Conservation (phyloP, 1,284 basidiomycete genomes). For the Heterobasidion irregulare region DNA sequence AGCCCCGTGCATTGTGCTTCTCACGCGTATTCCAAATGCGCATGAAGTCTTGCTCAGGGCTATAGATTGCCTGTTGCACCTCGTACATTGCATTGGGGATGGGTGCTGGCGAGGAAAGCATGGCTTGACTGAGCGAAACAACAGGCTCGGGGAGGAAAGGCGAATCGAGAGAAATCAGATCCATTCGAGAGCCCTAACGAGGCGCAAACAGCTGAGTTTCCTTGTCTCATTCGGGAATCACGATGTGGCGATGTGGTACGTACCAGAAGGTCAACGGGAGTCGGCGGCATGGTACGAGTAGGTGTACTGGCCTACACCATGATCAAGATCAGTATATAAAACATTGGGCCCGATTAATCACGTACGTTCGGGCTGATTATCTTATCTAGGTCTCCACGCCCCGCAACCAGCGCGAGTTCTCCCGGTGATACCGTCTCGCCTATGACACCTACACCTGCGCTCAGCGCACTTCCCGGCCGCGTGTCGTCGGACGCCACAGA, state of each 20-base stretch:
- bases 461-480: conserved; percentile 14
- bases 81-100: background rate
- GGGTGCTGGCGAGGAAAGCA: background rate
- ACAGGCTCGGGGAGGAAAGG: conserved; percentile 46
- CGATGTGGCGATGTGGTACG: background rate
- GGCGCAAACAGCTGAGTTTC: background rate
- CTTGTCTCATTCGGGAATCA: too few species aligned
- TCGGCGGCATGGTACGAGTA: conserved; percentile 8
- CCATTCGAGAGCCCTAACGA: conserved; percentile 32
- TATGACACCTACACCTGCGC: conserved; percentile 14
- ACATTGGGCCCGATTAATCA: background rate
- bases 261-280: conserved; percentile 14
- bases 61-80: conserved; percentile 7
- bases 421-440: conserved; percentile 43
- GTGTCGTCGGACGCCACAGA: conserved; percentile 18
- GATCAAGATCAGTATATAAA: background rate
- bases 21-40: conserved; percentile 44
- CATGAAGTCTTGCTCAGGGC: conserved; percentile 34
- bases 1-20: conserved; percentile 44
- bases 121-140: conserved; percentile 7
- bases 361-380: conserved; percentile 17
- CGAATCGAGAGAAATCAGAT: conserved; percentile 64
- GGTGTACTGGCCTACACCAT: background rate
- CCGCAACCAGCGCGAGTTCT: conserved; percentile 44
- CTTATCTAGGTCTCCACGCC: conserved; percentile 27